A percentile compares a stretch with the other conserved stretches of the same genome.
Evolutionary conservation across 208 protist genomes (phyloP).

Genomic region (Leishmania tarentolae): DNA sequence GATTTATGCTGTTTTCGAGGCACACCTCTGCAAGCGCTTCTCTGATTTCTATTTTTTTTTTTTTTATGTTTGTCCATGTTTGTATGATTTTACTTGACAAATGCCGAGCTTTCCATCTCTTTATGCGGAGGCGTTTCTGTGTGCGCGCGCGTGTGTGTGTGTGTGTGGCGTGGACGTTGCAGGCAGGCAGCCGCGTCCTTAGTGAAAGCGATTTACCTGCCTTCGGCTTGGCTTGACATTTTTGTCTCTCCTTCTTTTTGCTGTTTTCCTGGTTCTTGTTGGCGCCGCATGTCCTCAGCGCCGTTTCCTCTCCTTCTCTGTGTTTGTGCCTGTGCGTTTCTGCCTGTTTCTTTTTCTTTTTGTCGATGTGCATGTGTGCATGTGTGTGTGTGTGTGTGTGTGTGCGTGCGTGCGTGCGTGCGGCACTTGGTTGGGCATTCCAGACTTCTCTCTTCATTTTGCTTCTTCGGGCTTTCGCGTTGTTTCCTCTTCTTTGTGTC

Average conservation of each 20-base stretch:
- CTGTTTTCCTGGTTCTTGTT: not conserved
- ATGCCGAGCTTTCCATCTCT: not conserved
- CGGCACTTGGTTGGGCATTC: not conserved
- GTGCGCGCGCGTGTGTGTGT: not conserved
- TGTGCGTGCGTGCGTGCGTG: not conserved
- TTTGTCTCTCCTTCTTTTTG: not conserved
- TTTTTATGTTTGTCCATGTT: not conserved
- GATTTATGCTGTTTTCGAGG: no score
- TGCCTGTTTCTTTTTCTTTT: not conserved
- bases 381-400: not conserved
- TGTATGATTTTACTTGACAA: not conserved
- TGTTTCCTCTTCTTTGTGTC: not conserved
- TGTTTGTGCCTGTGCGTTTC: not conserved
- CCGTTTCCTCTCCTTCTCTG: not conserved
- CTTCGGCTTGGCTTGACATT: not conserved
- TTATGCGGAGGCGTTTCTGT: no score
- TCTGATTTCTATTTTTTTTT: slow-evolving; percentile 12
- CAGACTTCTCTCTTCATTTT: not conserved
- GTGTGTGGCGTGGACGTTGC: not conserved
- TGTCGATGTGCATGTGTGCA: not conserved
- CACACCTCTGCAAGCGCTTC: slow-evolving; percentile 7
- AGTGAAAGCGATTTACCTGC: slow-evolving; percentile 5
- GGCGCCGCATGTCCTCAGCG: not conserved
- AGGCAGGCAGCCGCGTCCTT: not conserved
- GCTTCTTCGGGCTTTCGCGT: not conserved